These are phyloP conservation scores for Blastobotrys malaysiensis DNA, from an alignment of 1,139 yeast genomes.

Conservation along the genomic window DNA sequence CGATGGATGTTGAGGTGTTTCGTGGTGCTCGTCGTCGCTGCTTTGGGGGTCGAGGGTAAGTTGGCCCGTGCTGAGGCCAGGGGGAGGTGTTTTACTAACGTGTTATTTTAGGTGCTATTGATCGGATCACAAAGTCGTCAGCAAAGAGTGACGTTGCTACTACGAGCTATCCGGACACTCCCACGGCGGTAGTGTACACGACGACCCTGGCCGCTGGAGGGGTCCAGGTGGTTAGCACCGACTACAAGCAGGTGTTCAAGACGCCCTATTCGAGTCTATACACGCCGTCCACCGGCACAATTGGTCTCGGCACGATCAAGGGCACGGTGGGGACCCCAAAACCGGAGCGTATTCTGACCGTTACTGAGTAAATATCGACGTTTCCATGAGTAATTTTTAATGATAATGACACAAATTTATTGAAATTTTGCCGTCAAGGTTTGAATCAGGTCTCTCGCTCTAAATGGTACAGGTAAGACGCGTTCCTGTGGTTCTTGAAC, in stretches of 20 bases:
- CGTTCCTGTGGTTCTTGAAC: too few relatives aligned
- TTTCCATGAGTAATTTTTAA: background rate
- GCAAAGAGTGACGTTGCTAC: background rate
- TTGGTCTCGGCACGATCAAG: constrained; percentile 53
- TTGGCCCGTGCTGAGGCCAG: background rate
- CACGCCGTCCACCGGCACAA: constrained; percentile 44
- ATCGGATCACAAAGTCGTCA: constrained; percentile 5
- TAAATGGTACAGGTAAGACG: too few relatives aligned
- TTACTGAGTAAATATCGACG: background rate
- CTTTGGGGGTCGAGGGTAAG: constrained; percentile 2
- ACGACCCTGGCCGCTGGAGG: constrained; percentile 41
- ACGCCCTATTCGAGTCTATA: constrained; percentile 36
- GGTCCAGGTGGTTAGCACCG: constrained; percentile 35
- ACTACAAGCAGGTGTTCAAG: constrained; percentile 49
- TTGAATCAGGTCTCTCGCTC: too few relatives aligned
- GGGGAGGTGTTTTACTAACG: background rate
- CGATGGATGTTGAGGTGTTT: background rate
- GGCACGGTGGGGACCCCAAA: constrained; percentile 51
- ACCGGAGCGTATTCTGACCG: constrained; percentile 3
- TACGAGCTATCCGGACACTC: constrained; percentile 14
- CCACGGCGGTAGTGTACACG: constrained; percentile 53
- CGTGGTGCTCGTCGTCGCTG: constrained; percentile 1
- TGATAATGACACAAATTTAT: background rate
- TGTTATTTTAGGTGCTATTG: constrained; percentile 3
- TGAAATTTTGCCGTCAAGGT: too few relatives aligned